Percentiles rank a stretch among this genome's conserved stretches.
Conservation (phyloP, 2,329 filamentous ascomycete species). For the Dactylonectria estremocensis region DNA sequence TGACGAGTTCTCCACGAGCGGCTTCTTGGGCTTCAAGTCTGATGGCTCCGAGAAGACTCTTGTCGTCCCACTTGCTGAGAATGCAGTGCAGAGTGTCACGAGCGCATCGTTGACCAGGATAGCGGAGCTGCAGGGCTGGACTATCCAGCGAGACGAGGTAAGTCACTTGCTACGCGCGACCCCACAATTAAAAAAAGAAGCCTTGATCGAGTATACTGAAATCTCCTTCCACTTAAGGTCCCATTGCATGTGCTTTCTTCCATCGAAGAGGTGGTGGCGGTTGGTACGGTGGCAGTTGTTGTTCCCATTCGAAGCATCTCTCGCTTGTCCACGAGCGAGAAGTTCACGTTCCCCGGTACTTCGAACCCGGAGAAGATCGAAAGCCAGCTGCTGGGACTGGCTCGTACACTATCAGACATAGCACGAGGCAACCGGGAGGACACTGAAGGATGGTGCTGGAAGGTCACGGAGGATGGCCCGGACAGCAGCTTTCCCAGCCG, state of each 20-base stretch:
- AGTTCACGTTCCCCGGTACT: slow-evolving; percentile 1
- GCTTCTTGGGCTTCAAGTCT: background rate
- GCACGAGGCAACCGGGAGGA: background rate
- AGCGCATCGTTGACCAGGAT: background rate
- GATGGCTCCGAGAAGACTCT: background rate
- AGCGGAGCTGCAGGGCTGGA: background rate
- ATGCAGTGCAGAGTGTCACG: background rate
- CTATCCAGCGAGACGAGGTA: background rate
- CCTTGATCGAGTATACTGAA: too few species aligned
- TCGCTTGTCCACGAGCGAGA: background rate
- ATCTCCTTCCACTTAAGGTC: too few species aligned
- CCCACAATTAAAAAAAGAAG: too few species aligned
- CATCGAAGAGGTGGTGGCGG: background rate
- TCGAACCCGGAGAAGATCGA: too few species aligned
- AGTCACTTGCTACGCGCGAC: background rate
- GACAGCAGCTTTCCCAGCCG: too few species aligned
- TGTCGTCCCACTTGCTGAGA: background rate
- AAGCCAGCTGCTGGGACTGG: background rate
- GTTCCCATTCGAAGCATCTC: background rate
- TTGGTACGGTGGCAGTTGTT: background rate
- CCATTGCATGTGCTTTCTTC: too few species aligned
- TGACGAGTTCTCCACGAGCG: slow-evolving; percentile 1
- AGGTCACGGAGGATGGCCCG: background rate
- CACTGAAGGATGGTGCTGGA: slow-evolving; percentile 1
- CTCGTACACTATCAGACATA: background rate